Evolutionary conservation across 1,284 basidiomycete species (phyloP).

Genomic region (Ceratobasidium sp.): DNA sequence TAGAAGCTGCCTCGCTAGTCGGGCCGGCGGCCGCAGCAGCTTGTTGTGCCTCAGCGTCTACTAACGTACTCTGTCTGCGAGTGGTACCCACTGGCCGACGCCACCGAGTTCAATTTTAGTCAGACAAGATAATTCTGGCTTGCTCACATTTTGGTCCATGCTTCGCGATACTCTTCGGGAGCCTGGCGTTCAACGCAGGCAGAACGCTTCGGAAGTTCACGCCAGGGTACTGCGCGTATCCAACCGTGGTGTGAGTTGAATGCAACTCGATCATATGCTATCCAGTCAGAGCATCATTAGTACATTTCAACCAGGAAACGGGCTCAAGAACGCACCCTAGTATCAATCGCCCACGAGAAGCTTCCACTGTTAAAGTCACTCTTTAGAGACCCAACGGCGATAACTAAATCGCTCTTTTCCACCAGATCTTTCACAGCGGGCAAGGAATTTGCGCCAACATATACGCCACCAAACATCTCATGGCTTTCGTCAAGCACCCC

Average conservation of each 20-base stretch:
- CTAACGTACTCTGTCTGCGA: conserved; percentile 38
- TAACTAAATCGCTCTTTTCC: conserved; percentile 81
- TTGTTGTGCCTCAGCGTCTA: conserved; percentile 46
- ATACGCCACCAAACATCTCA: conserved; percentile 88
- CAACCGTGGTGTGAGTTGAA: conserved; percentile 75
- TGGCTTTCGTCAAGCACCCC: conserved; percentile 79
- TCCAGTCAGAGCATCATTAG: not conserved
- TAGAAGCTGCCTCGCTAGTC: conserved; percentile 45
- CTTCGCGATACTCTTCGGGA: conserved; percentile 49
- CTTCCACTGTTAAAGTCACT: conserved; percentile 92
- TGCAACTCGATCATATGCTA: conserved; percentile 69
- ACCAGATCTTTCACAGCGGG: conserved; percentile 76
- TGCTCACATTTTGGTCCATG: conserved; percentile 45
- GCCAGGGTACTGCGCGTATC: conserved; percentile 52
- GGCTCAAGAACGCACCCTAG: not conserved
- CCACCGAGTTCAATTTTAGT: conserved; percentile 43
- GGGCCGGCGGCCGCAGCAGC: conserved; percentile 22
- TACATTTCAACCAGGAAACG: not conserved
- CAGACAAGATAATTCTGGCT: conserved; percentile 44
- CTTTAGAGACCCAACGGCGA: conserved; percentile 81
- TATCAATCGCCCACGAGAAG: conserved; percentile 64
- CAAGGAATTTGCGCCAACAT: conserved; percentile 79
- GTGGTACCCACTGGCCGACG: conserved; percentile 48
- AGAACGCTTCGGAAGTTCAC: conserved; percentile 57
- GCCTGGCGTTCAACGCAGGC: conserved; percentile 52